These are phyloP conservation scores for Hanseniaspora pseudoguilliermondii DNA, from an alignment of 805 yeast species.

Conservation along the genomic window DNA sequence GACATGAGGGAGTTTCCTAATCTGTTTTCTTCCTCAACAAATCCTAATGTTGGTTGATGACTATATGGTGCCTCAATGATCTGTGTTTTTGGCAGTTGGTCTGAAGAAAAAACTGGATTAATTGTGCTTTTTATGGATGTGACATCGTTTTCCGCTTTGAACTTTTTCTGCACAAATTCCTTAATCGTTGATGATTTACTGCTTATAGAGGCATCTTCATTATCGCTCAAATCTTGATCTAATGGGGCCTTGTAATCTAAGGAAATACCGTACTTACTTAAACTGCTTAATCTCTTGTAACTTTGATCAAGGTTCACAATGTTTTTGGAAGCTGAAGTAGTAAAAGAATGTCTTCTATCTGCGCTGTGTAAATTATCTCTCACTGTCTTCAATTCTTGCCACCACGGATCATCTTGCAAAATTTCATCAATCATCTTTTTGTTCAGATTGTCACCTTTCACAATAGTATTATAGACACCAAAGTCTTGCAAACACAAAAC, in stretches of 20 bases:
- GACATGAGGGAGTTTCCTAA: slow-evolving; percentile 9
- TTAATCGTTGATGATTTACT: background rate
- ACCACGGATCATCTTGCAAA: slow-evolving; percentile 68
- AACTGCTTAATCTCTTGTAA: background rate
- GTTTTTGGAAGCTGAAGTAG: slow-evolving; percentile 20
- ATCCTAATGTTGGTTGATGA: slow-evolving; percentile 35
- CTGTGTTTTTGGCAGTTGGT: slow-evolving; percentile 55
- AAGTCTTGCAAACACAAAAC: slow-evolving; percentile 53
- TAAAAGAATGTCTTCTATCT: slow-evolving; percentile 27
- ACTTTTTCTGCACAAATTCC: slow-evolving; percentile 4
- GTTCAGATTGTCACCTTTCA: slow-evolving; percentile 46
- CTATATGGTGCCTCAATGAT: slow-evolving; percentile 58
- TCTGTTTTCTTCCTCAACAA: slow-evolving; percentile 1
- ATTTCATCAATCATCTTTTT: slow-evolving; percentile 37
- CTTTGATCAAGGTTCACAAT: slow-evolving; percentile 3
- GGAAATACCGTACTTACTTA: slow-evolving; percentile 11
- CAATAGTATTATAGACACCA: slow-evolving; percentile 58
- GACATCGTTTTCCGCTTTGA: background rate
- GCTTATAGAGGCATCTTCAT: background rate
- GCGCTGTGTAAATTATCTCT: slow-evolving; percentile 28
- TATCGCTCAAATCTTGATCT: background rate
- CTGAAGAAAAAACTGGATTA: slow-evolving; percentile 57
- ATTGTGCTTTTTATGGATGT: slow-evolving; percentile 11
- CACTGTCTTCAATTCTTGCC: slow-evolving; percentile 55
- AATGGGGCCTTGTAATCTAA: slow-evolving; percentile 1